Evolutionary conservation across 2,329 filamentous ascomycete species (phyloP).

Genomic region (Elsinoe australis): DNA sequence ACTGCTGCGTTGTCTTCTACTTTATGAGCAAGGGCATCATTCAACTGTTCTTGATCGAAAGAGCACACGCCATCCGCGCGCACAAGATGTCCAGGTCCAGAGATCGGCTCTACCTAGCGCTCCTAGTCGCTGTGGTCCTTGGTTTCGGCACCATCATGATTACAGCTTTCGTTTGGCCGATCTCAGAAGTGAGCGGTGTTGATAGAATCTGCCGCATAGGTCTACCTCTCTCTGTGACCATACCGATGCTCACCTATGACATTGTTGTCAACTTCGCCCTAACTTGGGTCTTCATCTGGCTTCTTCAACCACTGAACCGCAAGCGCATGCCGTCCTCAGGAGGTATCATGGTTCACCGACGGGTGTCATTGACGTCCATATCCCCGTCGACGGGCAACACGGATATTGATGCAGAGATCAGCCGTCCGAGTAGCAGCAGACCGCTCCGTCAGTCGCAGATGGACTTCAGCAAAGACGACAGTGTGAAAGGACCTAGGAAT

Average conservation of each 20-base stretch:
- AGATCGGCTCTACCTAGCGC: constrained; percentile 32
- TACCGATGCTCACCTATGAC: constrained; percentile 35
- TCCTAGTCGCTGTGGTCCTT: constrained; percentile 23
- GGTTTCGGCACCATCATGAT: constrained; percentile 22
- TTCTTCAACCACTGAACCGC: constrained; percentile 24
- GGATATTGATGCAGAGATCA: too few species aligned
- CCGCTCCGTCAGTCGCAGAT: too few species aligned
- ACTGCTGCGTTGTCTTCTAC: constrained; percentile 35
- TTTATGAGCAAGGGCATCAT: constrained; percentile 30
- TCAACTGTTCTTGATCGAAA: constrained; percentile 38
- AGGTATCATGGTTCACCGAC: constrained; percentile 2
- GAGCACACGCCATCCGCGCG: constrained; percentile 33
- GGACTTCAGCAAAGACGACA: too few species aligned
- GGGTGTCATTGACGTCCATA: background rate
- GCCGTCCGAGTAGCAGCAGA: too few species aligned
- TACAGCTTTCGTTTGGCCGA: constrained; percentile 25
- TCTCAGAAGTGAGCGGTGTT: constrained; percentile 26
- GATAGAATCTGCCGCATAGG: constrained; percentile 36
- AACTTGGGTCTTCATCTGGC: constrained; percentile 34
- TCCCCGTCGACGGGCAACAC: background rate
- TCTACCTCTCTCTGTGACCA: constrained; percentile 30
- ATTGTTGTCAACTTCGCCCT: constrained; percentile 34
- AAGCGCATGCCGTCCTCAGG: background rate
- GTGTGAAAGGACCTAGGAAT: background rate
- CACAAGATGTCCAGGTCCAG: constrained; percentile 28